Evolutionary conservation across 2,329 filamentous ascomycete genomes (phyloP).

Genomic region (Fusarium chlamydosporum): DNA sequence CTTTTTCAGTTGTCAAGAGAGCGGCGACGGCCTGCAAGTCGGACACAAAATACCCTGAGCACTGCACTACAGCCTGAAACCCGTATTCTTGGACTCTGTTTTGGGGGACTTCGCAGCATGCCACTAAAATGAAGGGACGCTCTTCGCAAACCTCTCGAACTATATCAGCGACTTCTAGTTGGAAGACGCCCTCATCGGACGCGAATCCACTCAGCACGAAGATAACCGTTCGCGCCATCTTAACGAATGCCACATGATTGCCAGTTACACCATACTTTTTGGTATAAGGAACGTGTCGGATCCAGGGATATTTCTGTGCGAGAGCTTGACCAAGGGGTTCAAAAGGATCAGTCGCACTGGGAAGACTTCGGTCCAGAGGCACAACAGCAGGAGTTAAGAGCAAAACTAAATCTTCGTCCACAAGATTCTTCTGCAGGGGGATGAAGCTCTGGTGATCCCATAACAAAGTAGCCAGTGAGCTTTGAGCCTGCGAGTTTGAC

Average conservation of each 20-base stretch:
- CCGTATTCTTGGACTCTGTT: constrained; percentile 57
- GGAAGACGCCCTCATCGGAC: constrained; percentile 63
- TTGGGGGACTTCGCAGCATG: constrained; percentile 63
- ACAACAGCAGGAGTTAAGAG: constrained; percentile 71
- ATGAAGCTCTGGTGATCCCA: constrained; percentile 63
- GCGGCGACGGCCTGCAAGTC: constrained; percentile 66
- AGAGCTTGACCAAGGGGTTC: constrained; percentile 77
- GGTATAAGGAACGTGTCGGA: constrained; percentile 81
- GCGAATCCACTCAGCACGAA: constrained; percentile 70
- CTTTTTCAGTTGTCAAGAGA: constrained; percentile 63
- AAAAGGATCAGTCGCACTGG: constrained; percentile 74
- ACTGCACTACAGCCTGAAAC: constrained; percentile 68
- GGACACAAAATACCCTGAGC: constrained; percentile 62
- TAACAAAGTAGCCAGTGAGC: constrained; percentile 51
- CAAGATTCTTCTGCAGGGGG: constrained; percentile 62
- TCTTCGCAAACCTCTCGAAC: constrained; percentile 62
- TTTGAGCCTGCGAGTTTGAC: constrained; percentile 37
- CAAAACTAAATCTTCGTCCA: constrained; percentile 68
- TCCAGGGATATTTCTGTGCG: constrained; percentile 69
- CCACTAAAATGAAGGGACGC: constrained; percentile 66
- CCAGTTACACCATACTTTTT: constrained; percentile 73
- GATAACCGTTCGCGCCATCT: constrained; percentile 70
- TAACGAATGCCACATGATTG: constrained; percentile 74
- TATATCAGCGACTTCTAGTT: constrained; percentile 65
- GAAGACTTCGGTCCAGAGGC: constrained; percentile 59